Evolutionary conservation across 1,284 basidiomycete genomes (phyloP).

Genomic region (Ganoderma lingzhi): DNA sequence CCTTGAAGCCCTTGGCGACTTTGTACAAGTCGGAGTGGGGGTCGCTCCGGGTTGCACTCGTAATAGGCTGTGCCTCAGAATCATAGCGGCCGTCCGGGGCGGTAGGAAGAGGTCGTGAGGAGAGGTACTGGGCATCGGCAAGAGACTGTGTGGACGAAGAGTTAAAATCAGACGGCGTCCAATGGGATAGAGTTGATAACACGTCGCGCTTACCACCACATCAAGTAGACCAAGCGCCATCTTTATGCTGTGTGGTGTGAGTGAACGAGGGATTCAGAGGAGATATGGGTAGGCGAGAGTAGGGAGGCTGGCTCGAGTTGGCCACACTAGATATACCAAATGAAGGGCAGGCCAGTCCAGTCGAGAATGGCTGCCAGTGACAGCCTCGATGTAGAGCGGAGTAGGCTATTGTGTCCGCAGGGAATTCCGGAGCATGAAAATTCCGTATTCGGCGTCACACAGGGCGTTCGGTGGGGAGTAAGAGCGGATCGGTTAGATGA

Average conservation of each 20-base stretch:
- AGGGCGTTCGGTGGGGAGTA: background rate
- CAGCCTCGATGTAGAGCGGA: conserved; percentile 16
- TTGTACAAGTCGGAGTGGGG: conserved; percentile 32
- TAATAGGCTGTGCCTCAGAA: conserved; percentile 34
- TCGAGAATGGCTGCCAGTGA: conserved; percentile 20
- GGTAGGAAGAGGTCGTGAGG: conserved; percentile 32
- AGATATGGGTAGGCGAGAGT: background rate
- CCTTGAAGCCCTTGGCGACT: conserved; percentile 22
- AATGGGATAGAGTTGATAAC: background rate
- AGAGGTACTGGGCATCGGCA: conserved; percentile 33
- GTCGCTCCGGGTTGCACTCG: conserved; percentile 26
- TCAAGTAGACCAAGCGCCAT: conserved; percentile 26
- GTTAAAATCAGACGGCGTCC: background rate
- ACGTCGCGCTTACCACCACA: conserved; percentile 24
- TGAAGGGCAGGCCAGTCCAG: conserved; percentile 15
- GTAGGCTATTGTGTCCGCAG: conserved; percentile 18
- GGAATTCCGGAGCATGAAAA: conserved; percentile 12
- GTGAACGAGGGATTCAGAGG: background rate
- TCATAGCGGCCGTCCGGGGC: conserved; percentile 39
- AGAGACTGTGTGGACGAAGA: conserved; percentile 23
- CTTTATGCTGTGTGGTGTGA: conserved; percentile 8
- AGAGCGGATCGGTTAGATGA: conserved; percentile 1
- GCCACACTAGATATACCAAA: conserved; percentile 22
- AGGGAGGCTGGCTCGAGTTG: background rate
- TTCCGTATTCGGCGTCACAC: conserved; percentile 17